Evolutionary conservation across 257 asterid species (phyloP), one percentile per base, ranked within the genome.

Genomic region (Salvia hispanica): DNA sequence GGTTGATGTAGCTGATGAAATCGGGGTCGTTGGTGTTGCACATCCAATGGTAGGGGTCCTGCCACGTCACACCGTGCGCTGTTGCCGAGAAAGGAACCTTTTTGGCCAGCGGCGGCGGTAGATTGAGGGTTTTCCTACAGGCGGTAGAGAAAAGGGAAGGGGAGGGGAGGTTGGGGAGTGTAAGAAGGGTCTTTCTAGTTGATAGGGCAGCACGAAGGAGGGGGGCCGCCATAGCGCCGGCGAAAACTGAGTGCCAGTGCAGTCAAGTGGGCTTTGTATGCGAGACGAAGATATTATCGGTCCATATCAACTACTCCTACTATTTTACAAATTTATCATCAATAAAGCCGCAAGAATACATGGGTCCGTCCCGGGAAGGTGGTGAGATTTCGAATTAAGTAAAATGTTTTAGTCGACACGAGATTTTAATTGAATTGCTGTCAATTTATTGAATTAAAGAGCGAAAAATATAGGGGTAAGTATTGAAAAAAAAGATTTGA

Each of bases 21-120:
- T 90, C 96, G 3, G 97, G 95, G 77, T 88, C 96, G 57, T 70
- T 74, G 67, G 75, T 63, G 72, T 86, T 74, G 73, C 84, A 79
- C 97, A 93, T 93, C 99, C 99, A 93, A 72, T 79, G 88, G 77
- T 85, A 90, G 0, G 92, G 95, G 76, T 93, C 99, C 65, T 81
- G 48, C 92, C 88, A 75, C 62, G 83, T 78, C 13, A 70, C 57
- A 16, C 95, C 95, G 75, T 93, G 92, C 11, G 82, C 88, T 48
- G 85, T 78, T 56, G 80, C 90, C 14, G 81, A 67, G 79, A 83
- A 85, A 69, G 94, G 88, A 8, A 83, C 80, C 74, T 85, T 93
- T 82, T 88, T 93, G 67, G 92, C 78, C 42, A 64, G 37, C 59
- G 96, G 96, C 25, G 89, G 89, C 37, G 73, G 79, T 16, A 79